phyloP scores from a whole-genome alignment of 352 stramenopile genomes.

The Phytophthora sojae region DNA sequence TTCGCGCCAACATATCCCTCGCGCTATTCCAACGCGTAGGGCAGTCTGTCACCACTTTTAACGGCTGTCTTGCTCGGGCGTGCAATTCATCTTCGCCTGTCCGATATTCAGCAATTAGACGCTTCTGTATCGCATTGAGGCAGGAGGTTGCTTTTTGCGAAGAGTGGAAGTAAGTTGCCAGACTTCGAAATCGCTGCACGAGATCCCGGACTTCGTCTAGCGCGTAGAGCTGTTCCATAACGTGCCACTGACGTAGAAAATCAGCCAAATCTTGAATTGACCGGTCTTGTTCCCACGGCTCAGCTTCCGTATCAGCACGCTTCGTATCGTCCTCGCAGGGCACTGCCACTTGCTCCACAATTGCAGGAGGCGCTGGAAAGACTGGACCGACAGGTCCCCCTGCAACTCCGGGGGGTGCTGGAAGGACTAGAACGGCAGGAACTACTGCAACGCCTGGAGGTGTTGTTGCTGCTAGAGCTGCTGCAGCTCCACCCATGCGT shows the following conservation, averaged over 20 bases:
- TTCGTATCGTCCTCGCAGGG: neutral
- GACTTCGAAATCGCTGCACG: constrained; percentile 1
- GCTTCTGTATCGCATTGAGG: neutral
- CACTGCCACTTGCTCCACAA: neutral
- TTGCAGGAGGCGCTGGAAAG: neutral
- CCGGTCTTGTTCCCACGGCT: neutral
- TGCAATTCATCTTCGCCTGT: constrained; percentile 1
- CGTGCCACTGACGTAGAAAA: constrained; percentile 1
- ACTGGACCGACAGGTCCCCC: neutral
- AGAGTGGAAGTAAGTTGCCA: neutral
- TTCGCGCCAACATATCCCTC: neutral
- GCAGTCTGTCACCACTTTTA: neutral
- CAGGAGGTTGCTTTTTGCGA: neutral
- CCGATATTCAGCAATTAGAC: neutral
- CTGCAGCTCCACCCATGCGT: neutral
- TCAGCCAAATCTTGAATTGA: neutral
- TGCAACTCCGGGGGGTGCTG: no score
- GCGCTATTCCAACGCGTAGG: neutral
- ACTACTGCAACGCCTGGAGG: no score
- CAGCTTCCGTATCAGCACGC: neutral
- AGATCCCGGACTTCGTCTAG: neutral
- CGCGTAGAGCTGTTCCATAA: neutral
- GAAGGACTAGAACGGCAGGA: no score
- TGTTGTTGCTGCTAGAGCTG: no score
- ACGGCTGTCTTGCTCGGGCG: neutral